Base-by-base conservation (phyloP, 163 green algal species). In the Scenedesmus sp. region DNA sequence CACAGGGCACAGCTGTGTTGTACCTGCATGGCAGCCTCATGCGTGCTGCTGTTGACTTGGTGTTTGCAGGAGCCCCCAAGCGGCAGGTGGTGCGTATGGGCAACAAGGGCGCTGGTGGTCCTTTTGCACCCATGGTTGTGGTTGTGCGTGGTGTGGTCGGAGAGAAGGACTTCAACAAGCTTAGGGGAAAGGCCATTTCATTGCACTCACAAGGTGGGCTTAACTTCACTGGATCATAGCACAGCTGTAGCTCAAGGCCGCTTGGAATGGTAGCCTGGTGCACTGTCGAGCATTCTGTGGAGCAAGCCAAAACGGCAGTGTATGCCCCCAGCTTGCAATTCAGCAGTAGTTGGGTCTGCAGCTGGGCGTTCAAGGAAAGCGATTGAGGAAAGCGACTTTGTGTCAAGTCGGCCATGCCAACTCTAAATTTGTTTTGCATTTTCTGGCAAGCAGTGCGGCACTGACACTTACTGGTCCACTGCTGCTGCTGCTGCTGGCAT, bases 121-220 rank as follows among this genome's bases (percentile, higher is more conserved):
- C 96, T 10, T 99, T 99, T 93, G 95, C 97, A 5, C 98, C 98
- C 0, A 85, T 99, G 13, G 98, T 99, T 10, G 80, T 95, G 2
- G 91, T 99, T 16, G 93, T 95, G 2, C 94, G 97, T 68, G 96
- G 97, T 65, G 88, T 95, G 0, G 95, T 99, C 30, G 98, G 98
- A 24, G 94, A 97, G 78, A 99, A 99, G 92, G 90, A 98, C 35
- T 99, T 99, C 94, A 99, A 99, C 94, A 94, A 99, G 93, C 90
- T 99, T 0, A 93, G 98, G 49, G 98, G 98, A 46, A 99, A 99
- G 95, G 97, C 94, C 68, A 99, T 99, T 86, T 98, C 98, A 0
- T 89, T 99, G 51, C 98, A 99, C 93, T 99, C 98, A 12, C 98
- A 99, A 95, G 96, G 97, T 98, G 83, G 88, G 89, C 40, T n/a